phyloP scores from a whole-genome alignment of 2,329 filamentous ascomycete genomes.

The Fusarium coicis region DNA sequence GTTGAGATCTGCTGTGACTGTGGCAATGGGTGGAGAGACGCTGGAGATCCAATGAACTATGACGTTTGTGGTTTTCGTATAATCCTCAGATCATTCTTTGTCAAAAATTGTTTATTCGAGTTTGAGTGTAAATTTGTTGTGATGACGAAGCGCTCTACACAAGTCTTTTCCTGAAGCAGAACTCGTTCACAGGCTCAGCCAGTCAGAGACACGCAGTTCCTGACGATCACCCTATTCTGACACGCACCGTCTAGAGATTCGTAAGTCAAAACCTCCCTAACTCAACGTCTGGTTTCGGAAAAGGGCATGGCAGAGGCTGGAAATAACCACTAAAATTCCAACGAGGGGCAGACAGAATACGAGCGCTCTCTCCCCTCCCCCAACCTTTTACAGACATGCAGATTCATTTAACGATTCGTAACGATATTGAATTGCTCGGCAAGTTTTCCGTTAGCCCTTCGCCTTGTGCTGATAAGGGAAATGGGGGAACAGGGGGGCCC shows the following conservation, averaged over 20 bases:
- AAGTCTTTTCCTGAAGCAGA: slow-evolving; percentile 27
- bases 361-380: background rate
- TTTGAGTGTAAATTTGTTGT: background rate
- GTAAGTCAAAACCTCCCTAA: background rate
- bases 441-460: slow-evolving; percentile 8
- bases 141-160: slow-evolving; percentile 31
- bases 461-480: slow-evolving; percentile 22
- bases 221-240: slow-evolving; percentile 31
- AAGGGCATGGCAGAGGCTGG: slow-evolving; percentile 10
- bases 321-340: slow-evolving; percentile 10
- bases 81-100: slow-evolving; percentile 6
- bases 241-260: slow-evolving; percentile 28
- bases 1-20: slow-evolving; percentile 24
- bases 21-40: slow-evolving; percentile 20
- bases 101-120: background rate
- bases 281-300: slow-evolving; percentile 12
- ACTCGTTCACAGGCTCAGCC: background rate
- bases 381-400: slow-evolving; percentile 5
- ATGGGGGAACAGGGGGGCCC: slow-evolving; percentile 5
- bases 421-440: slow-evolving; percentile 4
- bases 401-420: background rate
- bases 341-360: slow-evolving; percentile 7
- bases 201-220: slow-evolving; percentile 28
- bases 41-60: slow-evolving; percentile 9
- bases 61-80: slow-evolving; percentile 23